A percentile compares a stretch with the other conserved stretches of the same genome.
Evolutionary conservation across 2,329 filamentous ascomycete genomes (phyloP).

Genomic region (Sporothrix dimorphospora): DNA sequence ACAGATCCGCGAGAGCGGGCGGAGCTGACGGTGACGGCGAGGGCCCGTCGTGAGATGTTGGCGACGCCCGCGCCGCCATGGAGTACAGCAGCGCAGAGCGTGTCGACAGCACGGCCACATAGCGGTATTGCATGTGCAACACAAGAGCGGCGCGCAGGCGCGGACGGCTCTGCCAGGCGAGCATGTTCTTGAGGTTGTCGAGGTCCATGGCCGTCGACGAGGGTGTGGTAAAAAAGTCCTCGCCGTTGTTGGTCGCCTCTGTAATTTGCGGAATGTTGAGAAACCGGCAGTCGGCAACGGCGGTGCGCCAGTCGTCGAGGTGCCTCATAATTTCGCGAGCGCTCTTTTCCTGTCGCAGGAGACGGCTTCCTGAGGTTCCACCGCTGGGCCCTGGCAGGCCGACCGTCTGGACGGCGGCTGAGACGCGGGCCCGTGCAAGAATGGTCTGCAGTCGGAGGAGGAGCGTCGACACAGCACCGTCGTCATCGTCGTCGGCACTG

Average conservation of each 20-base stretch:
- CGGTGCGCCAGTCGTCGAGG: background rate
- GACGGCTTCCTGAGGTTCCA: background rate
- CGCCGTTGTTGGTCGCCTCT: background rate
- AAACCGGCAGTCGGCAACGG: background rate
- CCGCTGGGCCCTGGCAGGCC: background rate
- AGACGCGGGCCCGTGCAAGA: constrained; percentile 4
- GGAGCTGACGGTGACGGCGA: background rate
- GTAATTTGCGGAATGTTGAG: constrained; percentile 11
- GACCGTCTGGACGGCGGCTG: constrained; percentile 10
- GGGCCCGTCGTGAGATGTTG: background rate
- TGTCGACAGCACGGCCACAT: constrained; percentile 9
- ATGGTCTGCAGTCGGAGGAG: background rate
- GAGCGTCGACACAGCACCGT: background rate
- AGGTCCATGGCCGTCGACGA: background rate
- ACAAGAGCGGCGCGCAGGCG: background rate
- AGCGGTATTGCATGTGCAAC: constrained; percentile 21
- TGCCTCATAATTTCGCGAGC: constrained; percentile 7
- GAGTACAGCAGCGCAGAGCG: background rate
- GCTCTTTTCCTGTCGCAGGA: constrained; percentile 1
- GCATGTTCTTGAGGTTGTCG: constrained; percentile 4
- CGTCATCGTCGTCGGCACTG: constrained; percentile 17
- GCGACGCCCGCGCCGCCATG: background rate
- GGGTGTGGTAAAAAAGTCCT: background rate
- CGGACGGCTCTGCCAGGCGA: constrained; percentile 16
- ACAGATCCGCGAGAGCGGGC: background rate